Evolutionary conservation across 305 asterid genomes (phyloP).

Genomic region (Fraxinus sp.): DNA sequence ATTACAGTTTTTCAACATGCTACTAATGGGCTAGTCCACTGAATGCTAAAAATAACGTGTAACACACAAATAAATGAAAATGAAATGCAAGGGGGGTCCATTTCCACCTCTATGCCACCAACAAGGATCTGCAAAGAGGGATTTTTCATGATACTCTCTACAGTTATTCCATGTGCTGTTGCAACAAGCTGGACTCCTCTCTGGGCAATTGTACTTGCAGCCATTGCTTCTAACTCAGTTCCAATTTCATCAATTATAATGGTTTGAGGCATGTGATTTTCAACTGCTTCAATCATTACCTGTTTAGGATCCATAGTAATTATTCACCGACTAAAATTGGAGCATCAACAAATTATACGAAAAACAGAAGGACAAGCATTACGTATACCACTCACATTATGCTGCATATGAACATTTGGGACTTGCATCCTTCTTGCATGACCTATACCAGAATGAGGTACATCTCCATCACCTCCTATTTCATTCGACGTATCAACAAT

Average conservation of each 20-base stretch:
- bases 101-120: conserved; percentile 93
- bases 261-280: conserved; percentile 95
- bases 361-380: neutral
- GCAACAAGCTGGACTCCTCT: conserved; percentile 99
- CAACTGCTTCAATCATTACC: conserved; percentile 99
- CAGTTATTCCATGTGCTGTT: conserved; percentile 93
- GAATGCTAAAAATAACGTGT: neutral
- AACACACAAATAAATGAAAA: neutral
- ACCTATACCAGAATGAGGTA: conserved; percentile 96
- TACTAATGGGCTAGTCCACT: neutral
- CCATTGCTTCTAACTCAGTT: conserved; percentile 94
- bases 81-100: conserved; percentile 15
- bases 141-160: conserved; percentile 85
- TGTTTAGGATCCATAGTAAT: conserved; percentile 29
- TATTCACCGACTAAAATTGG: conserved; percentile 17
- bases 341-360: neutral
- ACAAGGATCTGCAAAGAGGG: conserved; percentile 91
- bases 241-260: conserved; percentile 97
- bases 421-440: conserved; percentile 99
- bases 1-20: neutral
- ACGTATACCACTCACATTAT: conserved; percentile 55
- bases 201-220: conserved; percentile 97
- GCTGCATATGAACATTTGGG: conserved; percentile 93
- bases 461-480: conserved; percentile 97
- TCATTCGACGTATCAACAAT: conserved; percentile 97